A percentile compares a stretch with the other conserved stretches of the same genome.
Evolutionary conservation across 495 filamentous ascomycete species (phyloP).

Genomic region (Neurospora discreta): DNA sequence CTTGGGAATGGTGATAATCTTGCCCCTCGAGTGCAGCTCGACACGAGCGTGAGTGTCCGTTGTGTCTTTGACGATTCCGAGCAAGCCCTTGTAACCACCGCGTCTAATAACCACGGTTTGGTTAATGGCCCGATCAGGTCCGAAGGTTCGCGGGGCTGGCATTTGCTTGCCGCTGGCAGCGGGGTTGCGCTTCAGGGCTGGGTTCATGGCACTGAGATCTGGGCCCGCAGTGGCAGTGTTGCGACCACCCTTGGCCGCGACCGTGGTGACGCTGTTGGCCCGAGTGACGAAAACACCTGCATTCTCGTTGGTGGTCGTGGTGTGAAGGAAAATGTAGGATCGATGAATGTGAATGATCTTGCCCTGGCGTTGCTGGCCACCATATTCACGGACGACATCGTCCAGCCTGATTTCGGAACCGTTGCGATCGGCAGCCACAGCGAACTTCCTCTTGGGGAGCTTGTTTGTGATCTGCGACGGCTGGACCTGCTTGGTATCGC

Average conservation of each 20-base stretch:
- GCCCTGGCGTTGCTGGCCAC: conserved; percentile 74
- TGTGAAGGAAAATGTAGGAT: conserved; percentile 78
- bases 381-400: conserved; percentile 82
- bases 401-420: conserved; percentile 87
- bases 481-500: conserved; percentile 66
- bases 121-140: conserved; percentile 75
- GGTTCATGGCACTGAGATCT: conserved; percentile 88
- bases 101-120: conserved; percentile 80
- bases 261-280: conserved; percentile 70
- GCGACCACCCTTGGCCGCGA: conserved; percentile 83
- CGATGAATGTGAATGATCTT: conserved; percentile 87
- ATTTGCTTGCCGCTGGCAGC: conserved; percentile 41
- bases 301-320: conserved; percentile 74
- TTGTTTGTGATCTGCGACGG: conserved; percentile 87
- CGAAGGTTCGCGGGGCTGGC: conserved; percentile 67
- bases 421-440: conserved; percentile 85
- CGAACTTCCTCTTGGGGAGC: conserved; percentile 63
- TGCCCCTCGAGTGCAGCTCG: conserved; percentile 85
- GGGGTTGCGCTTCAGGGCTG: conserved; percentile 59
- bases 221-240: conserved; percentile 49
- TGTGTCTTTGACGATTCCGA: conserved; percentile 91
- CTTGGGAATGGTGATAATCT: conserved; percentile 71
- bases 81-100: conserved; percentile 80
- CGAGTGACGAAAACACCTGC: conserved; percentile 84
- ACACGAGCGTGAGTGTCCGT: conserved; percentile 75